A percentile compares a stretch with the other conserved stretches of the same genome.
These are phyloP conservation scores for Pinus albicaulis DNA, from an alignment of 75 land plant species.

Conservation along the genomic window DNA sequence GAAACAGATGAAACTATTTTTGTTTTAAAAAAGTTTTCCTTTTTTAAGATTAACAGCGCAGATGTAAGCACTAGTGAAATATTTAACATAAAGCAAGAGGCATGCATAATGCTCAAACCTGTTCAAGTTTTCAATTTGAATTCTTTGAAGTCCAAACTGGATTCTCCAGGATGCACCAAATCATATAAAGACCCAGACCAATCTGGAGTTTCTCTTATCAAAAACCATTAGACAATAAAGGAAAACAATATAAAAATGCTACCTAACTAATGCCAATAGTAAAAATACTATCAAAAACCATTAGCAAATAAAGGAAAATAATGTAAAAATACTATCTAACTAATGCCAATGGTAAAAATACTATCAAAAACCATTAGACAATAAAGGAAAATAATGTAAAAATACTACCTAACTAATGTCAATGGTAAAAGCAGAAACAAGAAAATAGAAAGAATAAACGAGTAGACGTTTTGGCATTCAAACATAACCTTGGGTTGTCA, in stretches of 20 bases:
- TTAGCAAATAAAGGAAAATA: no score
- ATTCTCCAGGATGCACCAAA: not conserved
- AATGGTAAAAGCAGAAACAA: no score
- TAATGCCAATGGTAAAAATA: no score
- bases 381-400: no score
- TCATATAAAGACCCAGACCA: not conserved
- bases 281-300: not conserved
- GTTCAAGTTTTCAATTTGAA: not conserved
- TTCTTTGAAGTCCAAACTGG: not conserved
- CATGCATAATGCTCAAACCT: not conserved
- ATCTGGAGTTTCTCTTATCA: not conserved
- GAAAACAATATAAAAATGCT: no score
- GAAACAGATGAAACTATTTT: no score
- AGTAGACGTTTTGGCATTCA: no score
- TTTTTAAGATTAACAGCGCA: not conserved
- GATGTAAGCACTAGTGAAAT: not conserved
- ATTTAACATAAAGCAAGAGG: not conserved
- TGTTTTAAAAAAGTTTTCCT: not conserved
- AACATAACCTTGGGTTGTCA: no score
- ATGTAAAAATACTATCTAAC: no score
- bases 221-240: not conserved
- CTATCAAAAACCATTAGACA: not conserved
- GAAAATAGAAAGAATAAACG: no score
- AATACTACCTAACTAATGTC: no score
- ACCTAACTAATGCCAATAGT: no score